phyloP scores from a whole-genome alignment of 1,284 basidiomycete genomes.

The Ganoderma lucidum region DNA sequence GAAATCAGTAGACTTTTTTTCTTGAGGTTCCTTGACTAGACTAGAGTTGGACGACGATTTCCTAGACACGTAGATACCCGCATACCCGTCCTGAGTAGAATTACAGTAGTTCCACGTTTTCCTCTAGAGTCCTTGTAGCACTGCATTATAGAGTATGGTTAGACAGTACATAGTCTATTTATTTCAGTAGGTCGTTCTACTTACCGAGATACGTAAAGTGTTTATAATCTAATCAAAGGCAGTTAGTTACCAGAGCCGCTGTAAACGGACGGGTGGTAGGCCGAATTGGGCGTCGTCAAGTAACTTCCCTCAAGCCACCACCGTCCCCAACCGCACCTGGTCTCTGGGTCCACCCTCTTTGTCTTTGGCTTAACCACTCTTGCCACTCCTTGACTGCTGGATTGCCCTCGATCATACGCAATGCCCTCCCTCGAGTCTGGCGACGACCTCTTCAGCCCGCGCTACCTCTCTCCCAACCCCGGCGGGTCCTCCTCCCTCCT shows the following conservation, averaged over 20 bases:
- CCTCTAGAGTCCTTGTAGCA: background rate
- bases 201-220: background rate
- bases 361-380: slow-evolving; percentile 12
- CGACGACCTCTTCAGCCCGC: slow-evolving; percentile 38
- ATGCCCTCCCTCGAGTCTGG: slow-evolving; percentile 34
- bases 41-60: slow-evolving; percentile 5
- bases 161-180: background rate
- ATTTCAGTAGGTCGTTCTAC: background rate
- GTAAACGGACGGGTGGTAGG: slow-evolving; percentile 16
- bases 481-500: slow-evolving; percentile 42
- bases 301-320: slow-evolving; percentile 32
- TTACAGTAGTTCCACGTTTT: background rate
- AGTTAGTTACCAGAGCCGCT: background rate
- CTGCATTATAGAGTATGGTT: background rate
- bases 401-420: background rate
- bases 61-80: slow-evolving; percentile 11
- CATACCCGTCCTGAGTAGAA: background rate
- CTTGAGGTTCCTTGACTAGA: slow-evolving; percentile 3
- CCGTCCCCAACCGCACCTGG: slow-evolving; percentile 12
- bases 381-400: slow-evolving; percentile 4
- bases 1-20: background rate
- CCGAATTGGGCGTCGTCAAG: slow-evolving; percentile 31
- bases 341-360: slow-evolving; percentile 1
- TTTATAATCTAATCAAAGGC: background rate
- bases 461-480: slow-evolving; percentile 32